These are phyloP conservation scores for Hypoxylon sp. DNA, from an alignment of 2,329 filamentous ascomycete species.

Conservation along the genomic window DNA sequence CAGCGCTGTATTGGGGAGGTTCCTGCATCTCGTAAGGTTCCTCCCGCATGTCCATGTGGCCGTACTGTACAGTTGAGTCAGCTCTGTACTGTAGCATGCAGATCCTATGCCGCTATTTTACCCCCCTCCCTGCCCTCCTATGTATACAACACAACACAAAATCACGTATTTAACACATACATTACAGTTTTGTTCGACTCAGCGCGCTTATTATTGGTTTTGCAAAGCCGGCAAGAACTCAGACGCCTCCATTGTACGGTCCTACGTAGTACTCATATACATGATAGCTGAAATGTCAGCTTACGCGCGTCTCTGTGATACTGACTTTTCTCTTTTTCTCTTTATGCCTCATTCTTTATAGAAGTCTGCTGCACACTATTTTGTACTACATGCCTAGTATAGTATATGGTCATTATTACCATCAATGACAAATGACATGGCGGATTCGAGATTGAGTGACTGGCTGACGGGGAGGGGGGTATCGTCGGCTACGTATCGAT, in stretches of 20 bases:
- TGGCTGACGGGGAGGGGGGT: background rate
- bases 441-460: background rate
- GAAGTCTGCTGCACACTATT: slow-evolving; percentile 6
- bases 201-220: slow-evolving; percentile 32
- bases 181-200: slow-evolving; percentile 5
- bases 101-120: slow-evolving; percentile 12
- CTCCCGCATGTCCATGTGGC: slow-evolving; percentile 39
- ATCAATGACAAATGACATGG: slow-evolving; percentile 8
- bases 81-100: slow-evolving; percentile 26
- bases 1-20: slow-evolving; percentile 28
- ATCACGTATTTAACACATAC: slow-evolving; percentile 14
- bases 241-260: slow-evolving; percentile 21
- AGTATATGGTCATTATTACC: slow-evolving; percentile 9
- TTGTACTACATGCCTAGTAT: slow-evolving; percentile 8
- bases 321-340: slow-evolving; percentile 7
- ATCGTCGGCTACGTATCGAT: slow-evolving; percentile 8
- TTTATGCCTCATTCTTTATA: slow-evolving; percentile 8
- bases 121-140: background rate
- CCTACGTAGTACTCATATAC: slow-evolving; percentile 18
- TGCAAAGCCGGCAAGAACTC: slow-evolving; percentile 3
- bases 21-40: slow-evolving; percentile 40
- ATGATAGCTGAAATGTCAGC: slow-evolving; percentile 34
- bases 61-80: slow-evolving; percentile 21
- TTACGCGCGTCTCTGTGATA: slow-evolving; percentile 38
- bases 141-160: background rate